These are phyloP conservation scores for Luvunga scandens DNA, from an alignment of 345 rosid genomes.

Conservation along the genomic window DNA sequence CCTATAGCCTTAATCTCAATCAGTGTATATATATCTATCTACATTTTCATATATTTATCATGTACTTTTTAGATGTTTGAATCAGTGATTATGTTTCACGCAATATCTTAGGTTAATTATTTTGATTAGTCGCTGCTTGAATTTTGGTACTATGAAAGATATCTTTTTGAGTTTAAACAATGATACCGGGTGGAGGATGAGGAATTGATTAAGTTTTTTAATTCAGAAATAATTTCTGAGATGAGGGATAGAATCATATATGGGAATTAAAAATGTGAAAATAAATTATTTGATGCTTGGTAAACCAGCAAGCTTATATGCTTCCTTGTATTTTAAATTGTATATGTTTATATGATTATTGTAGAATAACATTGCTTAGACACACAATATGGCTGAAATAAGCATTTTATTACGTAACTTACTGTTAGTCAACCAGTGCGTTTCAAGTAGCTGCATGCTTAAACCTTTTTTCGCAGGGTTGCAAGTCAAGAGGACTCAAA, in stretches of 20 bases:
- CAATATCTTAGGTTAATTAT: not conserved
- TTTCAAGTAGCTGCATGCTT: not conserved
- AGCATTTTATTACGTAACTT: not conserved
- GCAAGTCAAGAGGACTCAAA: slow-evolving; percentile 59
- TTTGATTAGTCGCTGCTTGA: not conserved
- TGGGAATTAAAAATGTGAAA: not conserved
- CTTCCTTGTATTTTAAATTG: not conserved
- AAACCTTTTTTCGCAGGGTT: slow-evolving; percentile 38
- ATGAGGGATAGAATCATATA: not conserved
- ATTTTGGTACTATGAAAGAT: not conserved
- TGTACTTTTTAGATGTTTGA: not conserved
- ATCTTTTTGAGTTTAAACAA: too few relatives aligned
- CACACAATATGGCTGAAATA: not conserved
- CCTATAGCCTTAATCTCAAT: not conserved
- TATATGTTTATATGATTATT: not conserved
- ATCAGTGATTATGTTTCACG: not conserved
- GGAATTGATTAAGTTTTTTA: not conserved
- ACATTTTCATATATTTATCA: not conserved
- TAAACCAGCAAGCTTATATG: not conserved
- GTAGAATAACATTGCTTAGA: not conserved
- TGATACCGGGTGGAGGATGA: not conserved
- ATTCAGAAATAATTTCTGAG: not conserved
- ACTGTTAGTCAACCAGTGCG: not conserved
- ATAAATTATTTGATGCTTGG: not conserved
- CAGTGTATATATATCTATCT: too few relatives aligned